phyloP scores from a whole-genome alignment of 805 yeast species.

The Candida incommunis region DNA sequence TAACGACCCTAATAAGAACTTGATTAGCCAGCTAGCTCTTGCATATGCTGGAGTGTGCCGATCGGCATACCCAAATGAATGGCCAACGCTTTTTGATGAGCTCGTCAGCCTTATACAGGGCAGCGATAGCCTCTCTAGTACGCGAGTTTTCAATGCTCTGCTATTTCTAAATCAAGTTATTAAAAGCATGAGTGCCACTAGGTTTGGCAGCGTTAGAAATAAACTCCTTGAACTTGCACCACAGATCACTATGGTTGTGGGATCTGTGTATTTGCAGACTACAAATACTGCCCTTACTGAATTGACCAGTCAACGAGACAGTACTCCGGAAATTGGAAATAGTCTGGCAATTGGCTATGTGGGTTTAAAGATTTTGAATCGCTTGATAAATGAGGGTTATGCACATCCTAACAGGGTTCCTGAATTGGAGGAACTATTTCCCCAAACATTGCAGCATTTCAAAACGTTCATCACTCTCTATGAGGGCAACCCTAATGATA shows the following conservation, averaged over 20 bases:
- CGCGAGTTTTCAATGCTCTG: constrained; percentile 44
- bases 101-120: constrained; percentile 11
- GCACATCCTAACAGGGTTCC: constrained; percentile 51
- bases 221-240: constrained; percentile 38
- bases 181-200: constrained; percentile 57
- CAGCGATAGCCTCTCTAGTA: constrained; percentile 17
- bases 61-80: constrained; percentile 72
- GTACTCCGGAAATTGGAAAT: constrained; percentile 39
- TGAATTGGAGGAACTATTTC: constrained; percentile 47
- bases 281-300: constrained; percentile 26
- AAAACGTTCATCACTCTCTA: constrained; percentile 40
- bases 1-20: constrained; percentile 58
- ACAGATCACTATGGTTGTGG: constrained; percentile 35
- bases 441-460: constrained; percentile 42
- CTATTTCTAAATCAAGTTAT: constrained; percentile 63
- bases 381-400: constrained; percentile 64
- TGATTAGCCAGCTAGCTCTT: constrained; percentile 74
- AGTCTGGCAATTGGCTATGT: constrained; percentile 48
- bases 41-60: constrained; percentile 67
- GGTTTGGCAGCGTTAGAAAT: constrained; percentile 59
- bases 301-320: constrained; percentile 1
- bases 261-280: constrained; percentile 42
- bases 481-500: constrained; percentile 25
- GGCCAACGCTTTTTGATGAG: constrained; percentile 72
- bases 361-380: constrained; percentile 57